Evolutionary conservation across 148 eudicot genomes (phyloP).

Genomic region (Bassia scoparia): DNA sequence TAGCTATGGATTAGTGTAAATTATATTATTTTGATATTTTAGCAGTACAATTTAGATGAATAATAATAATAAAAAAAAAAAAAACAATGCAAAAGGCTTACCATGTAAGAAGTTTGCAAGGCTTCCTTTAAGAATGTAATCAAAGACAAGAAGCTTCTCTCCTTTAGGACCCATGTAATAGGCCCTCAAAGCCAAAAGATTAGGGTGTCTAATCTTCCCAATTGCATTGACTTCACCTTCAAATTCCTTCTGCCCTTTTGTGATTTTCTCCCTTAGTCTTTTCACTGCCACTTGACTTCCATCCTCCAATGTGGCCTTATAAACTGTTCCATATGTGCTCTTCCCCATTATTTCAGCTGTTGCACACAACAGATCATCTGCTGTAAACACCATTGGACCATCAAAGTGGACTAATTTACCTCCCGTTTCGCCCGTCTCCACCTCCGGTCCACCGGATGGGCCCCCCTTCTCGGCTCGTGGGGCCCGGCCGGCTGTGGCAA

Average conservation of each 20-base stretch:
- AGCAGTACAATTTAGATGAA: too few species aligned
- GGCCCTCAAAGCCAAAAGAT: slow-evolving; percentile 87
- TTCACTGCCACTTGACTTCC: slow-evolving; percentile 83
- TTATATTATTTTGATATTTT: too few species aligned
- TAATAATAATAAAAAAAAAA: too few species aligned
- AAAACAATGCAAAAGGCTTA: slow-evolving; percentile 20
- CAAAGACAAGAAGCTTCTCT: slow-evolving; percentile 92
- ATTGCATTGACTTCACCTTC: slow-evolving; percentile 74
- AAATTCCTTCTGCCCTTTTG: slow-evolving; percentile 68
- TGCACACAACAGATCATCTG: slow-evolving; percentile 86
- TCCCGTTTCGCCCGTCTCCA: slow-evolving; percentile 54
- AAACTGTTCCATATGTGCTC: slow-evolving; percentile 87
- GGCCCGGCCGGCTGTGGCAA: slow-evolving; percentile 22
- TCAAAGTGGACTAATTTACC: slow-evolving; percentile 89
- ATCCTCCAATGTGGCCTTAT: slow-evolving; percentile 84
- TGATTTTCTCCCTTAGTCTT: slow-evolving; percentile 74
- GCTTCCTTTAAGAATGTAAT: slow-evolving; percentile 78
- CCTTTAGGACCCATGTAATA: slow-evolving; percentile 89
- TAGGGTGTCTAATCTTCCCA: slow-evolving; percentile 74
- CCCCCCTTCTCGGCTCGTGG: slow-evolving; percentile 50
- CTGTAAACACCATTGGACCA: slow-evolving; percentile 73
- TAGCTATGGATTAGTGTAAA: too few species aligned
- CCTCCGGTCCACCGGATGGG: slow-evolving; percentile 37
- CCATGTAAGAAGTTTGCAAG: slow-evolving; percentile 76
- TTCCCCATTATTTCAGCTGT: slow-evolving; percentile 96